Conservation (phyloP, 257 asterid species). For the Przewalskia tangutica region DNA sequence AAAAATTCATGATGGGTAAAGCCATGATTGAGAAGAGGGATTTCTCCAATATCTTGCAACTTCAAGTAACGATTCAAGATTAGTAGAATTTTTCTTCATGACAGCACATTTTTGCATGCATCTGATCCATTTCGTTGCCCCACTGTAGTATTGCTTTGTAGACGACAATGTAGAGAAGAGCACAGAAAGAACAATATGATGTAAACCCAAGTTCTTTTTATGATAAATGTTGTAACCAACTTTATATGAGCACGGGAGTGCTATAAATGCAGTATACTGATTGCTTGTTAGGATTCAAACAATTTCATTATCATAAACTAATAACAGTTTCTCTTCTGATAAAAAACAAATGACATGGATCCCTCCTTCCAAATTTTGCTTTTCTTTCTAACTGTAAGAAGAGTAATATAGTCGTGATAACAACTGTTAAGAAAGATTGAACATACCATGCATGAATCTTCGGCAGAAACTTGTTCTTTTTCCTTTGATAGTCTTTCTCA, state of each 20-base stretch:
- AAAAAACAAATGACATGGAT: not conserved
- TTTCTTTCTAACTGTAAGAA: not conserved
- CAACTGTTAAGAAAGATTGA: slow-evolving; percentile 2
- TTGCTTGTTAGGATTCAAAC: not conserved
- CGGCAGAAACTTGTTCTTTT: slow-evolving; percentile 98
- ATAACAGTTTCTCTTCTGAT: not conserved
- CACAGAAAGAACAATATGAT: not conserved
- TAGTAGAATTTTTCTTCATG: not conserved
- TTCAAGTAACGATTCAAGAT: not conserved
- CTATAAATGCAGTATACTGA: not conserved
- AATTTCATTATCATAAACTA: not conserved
- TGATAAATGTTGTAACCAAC: not conserved
- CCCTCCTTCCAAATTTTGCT: not conserved
- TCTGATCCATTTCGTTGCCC: not conserved
- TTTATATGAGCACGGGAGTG: not conserved
- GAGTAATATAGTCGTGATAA: not conserved
- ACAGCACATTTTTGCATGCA: not conserved
- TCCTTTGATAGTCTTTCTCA: slow-evolving; percentile 91
- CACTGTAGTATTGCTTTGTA: not conserved
- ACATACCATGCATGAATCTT: slow-evolving; percentile 97
- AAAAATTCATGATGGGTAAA: not conserved
- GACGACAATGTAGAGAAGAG: not conserved
- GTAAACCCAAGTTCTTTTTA: not conserved
- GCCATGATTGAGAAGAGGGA: not conserved
- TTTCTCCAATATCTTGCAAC: not conserved